These are phyloP conservation scores for Cyberlindnera meyerae DNA, from an alignment of 805 yeast genomes.

Conservation along the genomic window DNA sequence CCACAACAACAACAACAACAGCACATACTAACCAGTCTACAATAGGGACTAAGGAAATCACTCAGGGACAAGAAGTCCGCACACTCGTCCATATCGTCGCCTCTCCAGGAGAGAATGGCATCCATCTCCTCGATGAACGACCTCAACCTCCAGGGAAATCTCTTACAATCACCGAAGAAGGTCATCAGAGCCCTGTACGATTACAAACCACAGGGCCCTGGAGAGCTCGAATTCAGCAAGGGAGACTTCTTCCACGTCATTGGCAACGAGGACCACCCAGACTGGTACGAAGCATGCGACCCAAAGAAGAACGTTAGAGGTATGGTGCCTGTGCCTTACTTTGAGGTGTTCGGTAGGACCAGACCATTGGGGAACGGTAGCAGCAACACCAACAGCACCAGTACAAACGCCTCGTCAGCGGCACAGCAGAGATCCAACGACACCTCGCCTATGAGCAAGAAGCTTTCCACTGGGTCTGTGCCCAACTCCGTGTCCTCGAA, in stretches of 20 bases:
- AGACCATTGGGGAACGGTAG: too few relatives aligned
- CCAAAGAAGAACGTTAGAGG: conserved; percentile 77
- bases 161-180: conserved; percentile 58
- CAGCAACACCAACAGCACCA: too few relatives aligned
- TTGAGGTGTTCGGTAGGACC: conserved; percentile 69
- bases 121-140: conserved; percentile 24
- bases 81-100: conserved; percentile 23
- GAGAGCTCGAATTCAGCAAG: conserved; percentile 69
- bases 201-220: conserved; percentile 73
- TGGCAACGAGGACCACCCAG: conserved; percentile 50
- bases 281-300: conserved; percentile 85
- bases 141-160: conserved; percentile 19
- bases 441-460: conserved; percentile 13
- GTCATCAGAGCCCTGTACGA: conserved; percentile 79
- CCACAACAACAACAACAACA: neutral
- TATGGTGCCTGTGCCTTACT: conserved; percentile 80
- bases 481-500: conserved; percentile 21
- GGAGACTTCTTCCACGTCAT: conserved; percentile 90
- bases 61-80: conserved; percentile 25
- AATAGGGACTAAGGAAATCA: conserved; percentile 26
- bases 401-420: neutral
- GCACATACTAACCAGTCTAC: neutral
- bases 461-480: conserved; percentile 19
- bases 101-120: conserved; percentile 16
- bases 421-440: conserved; percentile 2